These are phyloP conservation scores for Sporothrix luriei DNA, from an alignment of 2,329 filamentous ascomycete genomes.

Conservation along the genomic window DNA sequence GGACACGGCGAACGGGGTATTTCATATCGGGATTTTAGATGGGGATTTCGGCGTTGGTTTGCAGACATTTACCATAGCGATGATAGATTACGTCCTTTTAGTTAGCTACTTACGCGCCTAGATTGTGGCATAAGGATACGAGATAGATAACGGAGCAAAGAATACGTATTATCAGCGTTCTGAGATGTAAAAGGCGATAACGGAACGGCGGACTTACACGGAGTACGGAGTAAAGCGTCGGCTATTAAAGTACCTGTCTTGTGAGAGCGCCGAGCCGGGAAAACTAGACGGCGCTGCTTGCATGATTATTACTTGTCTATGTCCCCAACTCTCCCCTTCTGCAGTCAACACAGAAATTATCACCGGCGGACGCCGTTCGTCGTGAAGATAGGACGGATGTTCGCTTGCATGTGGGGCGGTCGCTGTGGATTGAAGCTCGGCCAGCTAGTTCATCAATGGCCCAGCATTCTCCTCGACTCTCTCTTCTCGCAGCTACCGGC, in stretches of 20 bases:
- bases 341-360: background rate
- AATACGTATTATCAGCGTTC: background rate
- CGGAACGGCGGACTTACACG: conserved; percentile 18
- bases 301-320: background rate
- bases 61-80: background rate
- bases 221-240: background rate
- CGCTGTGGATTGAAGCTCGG: no score
- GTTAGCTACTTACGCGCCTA: background rate
- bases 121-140: background rate
- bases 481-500: background rate
- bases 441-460: no score
- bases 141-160: conserved; percentile 10
- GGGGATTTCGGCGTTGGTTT: background rate
- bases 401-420: background rate
- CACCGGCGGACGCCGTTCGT: conserved; percentile 28
- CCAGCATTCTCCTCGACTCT: background rate
- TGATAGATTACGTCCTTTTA: background rate
- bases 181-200: background rate
- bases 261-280: no score
- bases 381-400: background rate
- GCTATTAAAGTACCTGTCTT: no score
- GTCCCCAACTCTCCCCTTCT: no score
- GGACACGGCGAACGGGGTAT: conserved; percentile 9
- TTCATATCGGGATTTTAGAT: conserved; percentile 10
- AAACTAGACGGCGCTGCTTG: background rate